Base-by-base conservation (phyloP, 2,329 filamentous ascomycete species). In the Ceratocystis alfenasii region DNA sequence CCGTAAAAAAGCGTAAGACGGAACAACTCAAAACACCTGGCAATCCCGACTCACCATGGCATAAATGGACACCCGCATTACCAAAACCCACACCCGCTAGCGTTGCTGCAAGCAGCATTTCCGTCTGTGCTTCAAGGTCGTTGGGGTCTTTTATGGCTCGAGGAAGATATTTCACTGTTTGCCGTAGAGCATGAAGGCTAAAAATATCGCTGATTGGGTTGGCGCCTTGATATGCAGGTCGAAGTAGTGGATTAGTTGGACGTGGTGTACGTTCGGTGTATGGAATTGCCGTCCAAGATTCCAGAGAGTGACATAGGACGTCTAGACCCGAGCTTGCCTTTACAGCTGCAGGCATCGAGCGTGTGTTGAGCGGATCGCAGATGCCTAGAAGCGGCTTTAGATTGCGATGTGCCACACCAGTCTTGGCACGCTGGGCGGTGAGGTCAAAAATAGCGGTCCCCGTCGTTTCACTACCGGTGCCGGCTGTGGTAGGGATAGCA, bases 131-230 rank as follows among this genome's bases (percentile, higher is more conserved):
- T 75, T 97, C 94, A 68, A 84, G 81, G 74, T 99, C 94, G 44
- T 96, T 91, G 0, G 93, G 91, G 71, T 97, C 89, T 67, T 82
- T 86, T 2, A 95, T 89, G 0, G 91, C 88, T 66, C 93, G 85
- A 0, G 93, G 94, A 0, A 99, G 85, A 73, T 96, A 99, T 76
- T 96, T 92, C 69, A 96, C 85, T 0, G 92, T 96, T 71, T 84
- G 83, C 36, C 84, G 82, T 5, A 99, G 82, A 0, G 94, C 92
- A 71, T 89, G 87, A 22, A 99, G 81, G 2, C 90, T 95, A 79
- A 99, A 99, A 70, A 99, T 93, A 74, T 99, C 94, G 55, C 89
- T 95, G 71, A 99, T 99, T 1, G 94, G 94, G 74, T 99, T 99
- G 5, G 94, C 91, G 50, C 94, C 94, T 75, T 99, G 94, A 74